Base-by-base conservation (phyloP, 2,329 filamentous ascomycete genomes). In the Fusarium sulawesiense region DNA sequence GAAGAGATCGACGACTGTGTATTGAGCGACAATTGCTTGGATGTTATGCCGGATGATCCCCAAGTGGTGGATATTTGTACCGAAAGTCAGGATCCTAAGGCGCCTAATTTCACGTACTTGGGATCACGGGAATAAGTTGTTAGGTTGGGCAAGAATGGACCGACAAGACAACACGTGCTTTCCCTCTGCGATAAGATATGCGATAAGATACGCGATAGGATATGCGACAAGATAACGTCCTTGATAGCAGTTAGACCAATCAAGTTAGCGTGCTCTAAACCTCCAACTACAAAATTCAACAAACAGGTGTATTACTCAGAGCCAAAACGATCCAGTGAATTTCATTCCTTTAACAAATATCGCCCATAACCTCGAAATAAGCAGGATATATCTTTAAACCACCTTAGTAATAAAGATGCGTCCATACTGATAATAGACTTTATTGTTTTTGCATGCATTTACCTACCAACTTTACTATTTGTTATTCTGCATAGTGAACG, bases 21-120 rank as follows among this genome's bases (percentile, higher is more conserved):
- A 41, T 77, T 88, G 56, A 86, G 83, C 34, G 87, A 89, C 70
- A 89, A 89, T 64, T 83, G 85, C 2, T 83, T 90, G 20, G 88
- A 90, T 73, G 21, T 90, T 12, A 77, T 89, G 13, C 88, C 88
- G 0, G 85, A 85, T 0, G 76, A 77, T 44, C 10, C 5, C 2
- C 41, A 37, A 16, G 29, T 29, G 20, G 6, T 56, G 13, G 8
- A 29, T 2, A 20, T 30, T 37, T n/a, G 34, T 37, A n/a, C 18
- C 12, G 8, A 4, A 4, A 20, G 11, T n/a, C 23, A 14, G 6
- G 20, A 21, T 5, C 13, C 10, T 6, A 3, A 21, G 3, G 9
- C 11, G 12, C 20, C 30, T 37, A 7, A 6, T 18, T n/a, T 37
- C 13, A 9, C 4, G 18, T n/a, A n/a, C 34, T 18, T 37, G 34